phyloP scores from a whole-genome alignment of 192 early-diverging fungal species.

The Backusella psychrophila region DNA sequence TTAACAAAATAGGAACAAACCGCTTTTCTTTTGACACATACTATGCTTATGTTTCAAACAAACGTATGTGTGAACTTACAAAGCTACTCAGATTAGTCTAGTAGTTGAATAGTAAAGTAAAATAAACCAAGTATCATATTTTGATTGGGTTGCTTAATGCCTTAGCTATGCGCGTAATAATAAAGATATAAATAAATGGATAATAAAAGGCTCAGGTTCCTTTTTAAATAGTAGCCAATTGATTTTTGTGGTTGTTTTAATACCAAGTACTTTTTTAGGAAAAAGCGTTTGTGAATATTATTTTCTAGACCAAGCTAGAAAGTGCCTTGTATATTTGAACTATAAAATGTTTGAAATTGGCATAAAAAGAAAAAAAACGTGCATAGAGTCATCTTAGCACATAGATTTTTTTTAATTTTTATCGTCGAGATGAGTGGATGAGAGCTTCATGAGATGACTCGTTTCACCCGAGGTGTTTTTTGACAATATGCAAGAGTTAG shows the following conservation, averaged over 20 bases:
- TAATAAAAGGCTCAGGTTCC: background rate
- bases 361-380: background rate
- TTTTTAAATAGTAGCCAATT: background rate
- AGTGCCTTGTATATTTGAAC: background rate
- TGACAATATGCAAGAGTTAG: background rate
- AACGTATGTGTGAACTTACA: background rate
- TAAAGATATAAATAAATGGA: background rate
- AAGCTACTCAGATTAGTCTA: background rate
- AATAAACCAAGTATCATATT: background rate
- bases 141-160: background rate
- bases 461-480: background rate
- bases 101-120: background rate
- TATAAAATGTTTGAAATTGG: background rate
- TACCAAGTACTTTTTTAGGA: background rate
- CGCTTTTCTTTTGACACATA: background rate
- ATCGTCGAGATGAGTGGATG: no score
- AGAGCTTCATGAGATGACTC: background rate
- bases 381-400: background rate
- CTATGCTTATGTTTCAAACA: background rate
- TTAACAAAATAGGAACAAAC: background rate
- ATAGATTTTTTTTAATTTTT: background rate
- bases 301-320: no score
- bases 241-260: background rate
- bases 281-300: background rate
- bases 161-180: background rate